These are phyloP conservation scores for Trichoderma lentiforme DNA, from an alignment of 2,329 filamentous ascomycete genomes.

Conservation along the genomic window DNA sequence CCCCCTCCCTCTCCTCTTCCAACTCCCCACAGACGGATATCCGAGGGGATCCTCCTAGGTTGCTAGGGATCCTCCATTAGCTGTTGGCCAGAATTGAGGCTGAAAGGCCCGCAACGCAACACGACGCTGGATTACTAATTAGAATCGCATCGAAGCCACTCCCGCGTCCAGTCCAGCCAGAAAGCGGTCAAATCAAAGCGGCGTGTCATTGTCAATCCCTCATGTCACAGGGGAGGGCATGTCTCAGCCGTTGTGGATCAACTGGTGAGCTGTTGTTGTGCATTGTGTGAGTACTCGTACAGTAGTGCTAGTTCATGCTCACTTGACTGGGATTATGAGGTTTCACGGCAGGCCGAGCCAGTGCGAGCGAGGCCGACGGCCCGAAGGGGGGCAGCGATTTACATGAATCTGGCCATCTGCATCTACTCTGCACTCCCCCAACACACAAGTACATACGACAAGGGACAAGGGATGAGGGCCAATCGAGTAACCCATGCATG, in stretches of 20 bases:
- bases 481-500: not conserved
- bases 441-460: not conserved
- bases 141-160: conserved; percentile 10
- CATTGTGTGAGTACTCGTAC: not conserved
- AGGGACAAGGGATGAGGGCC: not conserved
- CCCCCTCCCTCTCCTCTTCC: not conserved
- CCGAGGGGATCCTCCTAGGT: not conserved
- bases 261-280: not conserved
- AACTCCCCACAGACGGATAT: not conserved
- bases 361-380: not conserved
- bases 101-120: not conserved
- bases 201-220: no score
- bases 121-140: conserved; percentile 13
- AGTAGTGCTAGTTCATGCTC: not conserved
- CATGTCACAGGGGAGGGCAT: not conserved
- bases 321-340: not conserved
- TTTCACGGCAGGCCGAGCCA: not conserved
- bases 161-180: not conserved
- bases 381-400: not conserved
- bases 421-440: not conserved
- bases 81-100: not conserved
- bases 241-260: not conserved
- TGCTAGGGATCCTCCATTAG: not conserved
- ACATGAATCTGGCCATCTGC: not conserved
- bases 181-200: not conserved